These are phyloP conservation scores for Combretum micranthum DNA, from an alignment of 345 rosid species.

Conservation along the genomic window DNA sequence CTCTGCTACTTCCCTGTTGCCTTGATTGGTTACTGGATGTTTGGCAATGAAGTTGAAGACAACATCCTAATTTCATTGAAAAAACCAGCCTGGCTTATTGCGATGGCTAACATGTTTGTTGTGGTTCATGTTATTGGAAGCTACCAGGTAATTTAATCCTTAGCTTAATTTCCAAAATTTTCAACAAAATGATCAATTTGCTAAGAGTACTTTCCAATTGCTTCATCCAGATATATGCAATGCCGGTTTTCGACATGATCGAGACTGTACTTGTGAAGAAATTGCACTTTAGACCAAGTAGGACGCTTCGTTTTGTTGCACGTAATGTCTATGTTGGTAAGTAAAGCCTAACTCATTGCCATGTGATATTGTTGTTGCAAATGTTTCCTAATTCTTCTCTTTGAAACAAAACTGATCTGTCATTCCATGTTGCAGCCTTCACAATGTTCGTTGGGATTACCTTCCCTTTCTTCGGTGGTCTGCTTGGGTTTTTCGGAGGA, in stretches of 20 bases:
- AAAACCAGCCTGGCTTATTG: constrained; percentile 70
- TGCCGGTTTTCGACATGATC: constrained; percentile 83
- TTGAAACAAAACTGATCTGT: not conserved
- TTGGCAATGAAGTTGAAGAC: constrained; percentile 51
- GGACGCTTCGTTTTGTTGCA: constrained; percentile 34
- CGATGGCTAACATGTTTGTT: constrained; percentile 54
- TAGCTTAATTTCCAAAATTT: not conserved
- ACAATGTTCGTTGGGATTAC: constrained; percentile 67
- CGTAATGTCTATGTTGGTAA: constrained; percentile 56
- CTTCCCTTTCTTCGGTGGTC: constrained; percentile 76
- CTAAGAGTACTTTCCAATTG: not conserved
- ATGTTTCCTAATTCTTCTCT: not conserved
- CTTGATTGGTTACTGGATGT: constrained; percentile 52
- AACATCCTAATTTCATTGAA: constrained; percentile 59
- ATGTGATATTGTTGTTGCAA: not conserved
- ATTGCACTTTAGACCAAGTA: constrained; percentile 36
- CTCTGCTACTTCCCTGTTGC: constrained; percentile 84
- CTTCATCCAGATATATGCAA: constrained; percentile 45
- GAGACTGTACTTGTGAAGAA: constrained; percentile 62
- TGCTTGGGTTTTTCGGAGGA: constrained; percentile 83
- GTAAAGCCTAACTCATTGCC: constrained; percentile 5
- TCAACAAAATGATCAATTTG: not conserved
- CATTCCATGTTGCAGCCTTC: constrained; percentile 28
- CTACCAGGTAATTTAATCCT: constrained; percentile 42
- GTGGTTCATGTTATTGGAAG: constrained; percentile 79